Evolutionary conservation across 2,329 filamentous ascomycete genomes (phyloP), one percentile per base, ranked within the genome.

Genomic region (Phaeosphaeriaceae sp.): DNA sequence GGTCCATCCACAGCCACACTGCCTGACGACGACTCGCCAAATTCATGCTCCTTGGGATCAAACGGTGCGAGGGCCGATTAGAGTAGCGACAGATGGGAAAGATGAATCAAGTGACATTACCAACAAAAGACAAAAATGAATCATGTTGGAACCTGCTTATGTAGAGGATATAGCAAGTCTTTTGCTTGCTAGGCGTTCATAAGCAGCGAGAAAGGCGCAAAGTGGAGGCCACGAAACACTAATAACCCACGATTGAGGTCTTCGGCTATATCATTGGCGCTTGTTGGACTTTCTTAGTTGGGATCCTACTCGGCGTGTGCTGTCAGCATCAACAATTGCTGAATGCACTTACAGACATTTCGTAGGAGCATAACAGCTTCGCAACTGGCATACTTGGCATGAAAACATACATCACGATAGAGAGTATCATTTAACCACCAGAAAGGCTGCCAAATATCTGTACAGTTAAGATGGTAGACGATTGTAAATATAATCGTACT

Each of bases 21-120:
- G 46, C 56, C 58, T 68, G 58, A 68, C 66, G 63, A 68, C 61
- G 54, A 57, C 46, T 50, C 35, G 30, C 37, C 50, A 42, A 52
- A 51, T 12, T 35, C 48, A n/a, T 36, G 39, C 40, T 33, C 46
- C 36, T 50, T 42, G 18, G 18, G 46, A 50, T 49, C 23, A 26
- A 11, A 11, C 7, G 3, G 11, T 26, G 23, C 23, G 7, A 26
- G 7, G 23, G 7, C 23, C 23, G 7, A 26, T 26, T 8, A 11
- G 23, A 11, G 23, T 26, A n/a, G n/a, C n/a, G n/a, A n/a, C n/a
- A n/a, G n/a, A n/a, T n/a, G n/a, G n/a, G n/a, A n/a, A n/a, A n/a
- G n/a, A n/a, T n/a, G n/a, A n/a, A n/a, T n/a, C n/a, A n/a, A n/a
- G n/a, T n/a, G n/a, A n/a, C n/a, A n/a, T n/a, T n/a, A n/a, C n/a